Evolutionary conservation across 164 flowering plant genomes (phyloP).

Genomic region (Brasenia schreberi): DNA sequence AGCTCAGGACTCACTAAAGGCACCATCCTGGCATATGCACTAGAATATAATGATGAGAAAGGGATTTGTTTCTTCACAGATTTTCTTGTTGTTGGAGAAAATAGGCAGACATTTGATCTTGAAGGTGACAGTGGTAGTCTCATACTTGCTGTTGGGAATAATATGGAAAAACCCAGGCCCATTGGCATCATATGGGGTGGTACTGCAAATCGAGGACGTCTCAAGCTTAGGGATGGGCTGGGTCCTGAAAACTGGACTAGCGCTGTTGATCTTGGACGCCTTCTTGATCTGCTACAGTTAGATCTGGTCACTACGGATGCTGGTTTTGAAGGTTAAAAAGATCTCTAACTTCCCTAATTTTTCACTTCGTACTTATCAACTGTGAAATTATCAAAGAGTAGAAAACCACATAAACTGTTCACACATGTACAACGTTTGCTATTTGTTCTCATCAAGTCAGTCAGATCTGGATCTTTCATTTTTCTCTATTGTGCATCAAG

Average conservation of each 20-base stretch:
- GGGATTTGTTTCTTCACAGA: constrained; percentile 93
- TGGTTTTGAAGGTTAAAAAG: constrained; percentile 63
- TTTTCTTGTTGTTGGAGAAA: constrained; percentile 90
- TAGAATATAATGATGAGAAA: constrained; percentile 90
- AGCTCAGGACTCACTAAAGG: constrained; percentile 93
- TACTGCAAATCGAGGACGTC: constrained; percentile 89
- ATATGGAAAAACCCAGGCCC: constrained; percentile 63
- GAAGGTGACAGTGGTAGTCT: constrained; percentile 98
- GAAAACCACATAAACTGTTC: not conserved
- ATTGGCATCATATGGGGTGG: constrained; percentile 98
- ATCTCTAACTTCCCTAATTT: not conserved
- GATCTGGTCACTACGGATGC: constrained; percentile 62
- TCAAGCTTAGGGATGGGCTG: constrained; percentile 74
- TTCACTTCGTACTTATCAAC: too few relatives aligned
- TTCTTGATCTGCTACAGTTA: constrained; percentile 85
- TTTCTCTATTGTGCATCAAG: too few relatives aligned
- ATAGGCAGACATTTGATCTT: constrained; percentile 85
- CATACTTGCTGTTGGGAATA: constrained; percentile 51
- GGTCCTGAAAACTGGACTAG: constrained; percentile 97
- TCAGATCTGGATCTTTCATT: too few relatives aligned
- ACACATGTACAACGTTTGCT: too few relatives aligned
- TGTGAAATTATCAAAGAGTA: not conserved
- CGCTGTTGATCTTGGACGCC: constrained; percentile 95
- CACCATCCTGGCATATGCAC: constrained; percentile 84
- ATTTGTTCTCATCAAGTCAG: too few relatives aligned